Evolutionary conservation across 169 alveolate genomes (phyloP).

Genomic region (Blepharisma undulans): DNA sequence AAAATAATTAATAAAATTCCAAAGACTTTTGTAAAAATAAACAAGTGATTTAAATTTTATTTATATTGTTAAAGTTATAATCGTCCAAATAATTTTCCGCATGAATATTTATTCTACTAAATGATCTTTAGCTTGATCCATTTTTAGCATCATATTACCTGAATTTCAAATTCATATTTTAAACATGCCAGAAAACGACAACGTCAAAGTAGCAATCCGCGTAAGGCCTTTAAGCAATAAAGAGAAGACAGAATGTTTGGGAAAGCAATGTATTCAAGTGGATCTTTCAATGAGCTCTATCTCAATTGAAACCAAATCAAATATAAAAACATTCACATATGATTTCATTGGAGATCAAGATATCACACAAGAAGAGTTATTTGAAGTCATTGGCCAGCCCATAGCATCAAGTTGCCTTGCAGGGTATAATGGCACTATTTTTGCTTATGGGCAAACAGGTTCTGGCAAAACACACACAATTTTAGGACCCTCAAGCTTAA

Average conservation of each 20-base stretch:
- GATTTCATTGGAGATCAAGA: conserved; percentile 38
- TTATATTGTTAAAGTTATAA: too few species aligned
- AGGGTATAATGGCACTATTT: conserved; percentile 73
- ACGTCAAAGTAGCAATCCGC: conserved; percentile 33
- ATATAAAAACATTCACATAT: conserved; percentile 34
- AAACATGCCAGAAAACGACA: conserved; percentile 13
- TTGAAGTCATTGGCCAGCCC: conserved; percentile 37
- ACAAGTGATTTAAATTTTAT: too few species aligned
- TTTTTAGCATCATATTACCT: background rate
- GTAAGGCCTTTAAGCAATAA: conserved; percentile 21
- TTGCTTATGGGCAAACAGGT: conserved; percentile 76
- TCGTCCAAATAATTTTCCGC: background rate
- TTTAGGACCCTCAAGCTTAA: conserved; percentile 53
- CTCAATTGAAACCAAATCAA: background rate
- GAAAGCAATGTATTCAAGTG: conserved; percentile 15
- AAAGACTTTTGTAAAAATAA: too few species aligned
- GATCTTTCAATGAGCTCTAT: background rate
- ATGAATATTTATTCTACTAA: background rate
- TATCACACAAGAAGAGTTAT: conserved; percentile 30
- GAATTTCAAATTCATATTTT: background rate
- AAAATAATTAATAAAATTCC: too few species aligned
- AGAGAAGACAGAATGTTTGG: background rate
- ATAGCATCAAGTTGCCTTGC: conserved; percentile 39
- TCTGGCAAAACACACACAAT: conserved; percentile 74
- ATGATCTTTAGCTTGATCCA: background rate